Evolutionary conservation across 164 flowering plant genomes (phyloP).

Genomic region (Chimonanthus salicifolius): DNA sequence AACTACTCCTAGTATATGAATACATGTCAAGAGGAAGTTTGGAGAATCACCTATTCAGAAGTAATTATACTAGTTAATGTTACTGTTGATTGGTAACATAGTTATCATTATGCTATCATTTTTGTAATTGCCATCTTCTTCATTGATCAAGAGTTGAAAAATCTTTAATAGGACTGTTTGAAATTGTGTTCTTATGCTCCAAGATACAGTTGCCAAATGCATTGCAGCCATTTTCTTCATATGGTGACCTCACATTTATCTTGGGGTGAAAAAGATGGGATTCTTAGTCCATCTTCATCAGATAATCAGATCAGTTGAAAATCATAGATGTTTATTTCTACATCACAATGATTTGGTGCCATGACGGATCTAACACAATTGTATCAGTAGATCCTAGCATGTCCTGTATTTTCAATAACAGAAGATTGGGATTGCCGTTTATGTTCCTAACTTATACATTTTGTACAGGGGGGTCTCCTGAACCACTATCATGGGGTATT

Average conservation of each 20-base stretch:
- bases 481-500: conserved; percentile 68
- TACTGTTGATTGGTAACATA: not conserved
- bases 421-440: not conserved
- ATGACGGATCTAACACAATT: not conserved
- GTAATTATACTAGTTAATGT: conserved; percentile 31
- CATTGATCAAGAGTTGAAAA: no score
- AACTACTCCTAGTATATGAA: conserved; percentile 74
- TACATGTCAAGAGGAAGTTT: conserved; percentile 83
- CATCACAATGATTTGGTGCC: not conserved
- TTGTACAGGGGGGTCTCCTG: conserved; percentile 42
- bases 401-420: not conserved
- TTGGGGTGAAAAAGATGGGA: not conserved
- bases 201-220: not conserved
- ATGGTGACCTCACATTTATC: not conserved
- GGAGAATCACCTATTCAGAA: conserved; percentile 81
- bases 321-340: not conserved
- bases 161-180: not conserved
- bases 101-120: not conserved
- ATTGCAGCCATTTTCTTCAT: not conserved
- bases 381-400: not conserved
- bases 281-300: not conserved
- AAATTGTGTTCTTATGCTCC: not conserved
- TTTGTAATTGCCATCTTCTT: not conserved
- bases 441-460: not conserved
- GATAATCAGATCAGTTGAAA: not conserved